A percentile compares a stretch with the other conserved stretches of the same genome.
phyloP scores from a whole-genome alignment of 352 stramenopile species.

The Globisporangium megalacanthum region DNA sequence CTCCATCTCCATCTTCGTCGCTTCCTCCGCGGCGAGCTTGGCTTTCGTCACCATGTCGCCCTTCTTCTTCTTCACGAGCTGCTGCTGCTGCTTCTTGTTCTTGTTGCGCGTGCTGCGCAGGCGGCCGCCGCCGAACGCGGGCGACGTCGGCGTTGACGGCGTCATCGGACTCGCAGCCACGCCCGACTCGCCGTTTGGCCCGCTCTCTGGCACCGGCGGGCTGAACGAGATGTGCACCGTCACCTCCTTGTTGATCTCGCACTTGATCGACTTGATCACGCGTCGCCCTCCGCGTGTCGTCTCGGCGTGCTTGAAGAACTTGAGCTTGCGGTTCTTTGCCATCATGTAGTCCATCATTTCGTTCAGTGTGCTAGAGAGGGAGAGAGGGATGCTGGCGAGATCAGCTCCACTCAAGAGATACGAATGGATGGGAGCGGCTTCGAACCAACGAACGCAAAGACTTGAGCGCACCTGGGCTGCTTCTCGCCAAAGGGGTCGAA shows the following conservation, averaged over 20 bases:
- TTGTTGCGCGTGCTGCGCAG: constrained; percentile 79
- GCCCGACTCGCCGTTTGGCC: constrained; percentile 71
- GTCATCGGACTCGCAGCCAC: constrained; percentile 85
- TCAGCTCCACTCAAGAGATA: background rate
- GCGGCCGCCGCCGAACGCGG: constrained; percentile 59
- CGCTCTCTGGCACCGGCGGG: constrained; percentile 72
- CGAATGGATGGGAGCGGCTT: background rate
- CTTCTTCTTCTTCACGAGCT: constrained; percentile 86
- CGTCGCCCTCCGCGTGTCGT: constrained; percentile 78
- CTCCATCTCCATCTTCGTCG: constrained; percentile 86
- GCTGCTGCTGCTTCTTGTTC: constrained; percentile 77
- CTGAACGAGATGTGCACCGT: constrained; percentile 79
- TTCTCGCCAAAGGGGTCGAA: constrained; percentile 84
- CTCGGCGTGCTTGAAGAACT: constrained; percentile 86
- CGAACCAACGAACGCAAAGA: background rate
- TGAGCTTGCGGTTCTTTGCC: constrained; percentile 83
- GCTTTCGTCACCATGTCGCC: constrained; percentile 84
- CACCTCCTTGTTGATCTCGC: constrained; percentile 85
- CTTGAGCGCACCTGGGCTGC: constrained; percentile 44
- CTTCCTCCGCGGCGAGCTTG: constrained; percentile 79
- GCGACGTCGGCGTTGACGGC: constrained; percentile 77
- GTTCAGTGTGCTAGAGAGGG: constrained; percentile 48
- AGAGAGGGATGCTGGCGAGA: constrained; percentile 1
- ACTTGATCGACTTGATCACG: constrained; percentile 83
- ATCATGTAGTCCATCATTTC: constrained; percentile 91